Conservation (phyloP, 2,329 filamentous ascomycete genomes). For the Lasiodiplodia gonubiensis region DNA sequence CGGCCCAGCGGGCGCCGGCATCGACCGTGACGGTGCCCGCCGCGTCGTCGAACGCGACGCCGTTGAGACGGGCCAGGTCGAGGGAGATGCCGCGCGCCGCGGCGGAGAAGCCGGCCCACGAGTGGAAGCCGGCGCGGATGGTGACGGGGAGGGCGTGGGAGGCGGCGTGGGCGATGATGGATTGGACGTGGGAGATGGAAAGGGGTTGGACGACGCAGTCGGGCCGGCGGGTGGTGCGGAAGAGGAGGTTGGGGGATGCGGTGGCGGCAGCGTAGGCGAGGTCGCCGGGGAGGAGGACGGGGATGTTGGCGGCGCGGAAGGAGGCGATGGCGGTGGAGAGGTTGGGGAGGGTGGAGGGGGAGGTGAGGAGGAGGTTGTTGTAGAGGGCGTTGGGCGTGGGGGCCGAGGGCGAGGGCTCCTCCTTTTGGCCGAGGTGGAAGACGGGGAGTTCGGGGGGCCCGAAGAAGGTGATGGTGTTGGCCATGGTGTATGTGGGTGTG, state of each 20-base stretch:
- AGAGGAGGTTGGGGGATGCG: not conserved
- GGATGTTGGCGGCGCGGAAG: not conserved
- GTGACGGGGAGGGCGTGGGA: not conserved
- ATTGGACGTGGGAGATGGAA: not conserved
- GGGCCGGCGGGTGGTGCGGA: not conserved
- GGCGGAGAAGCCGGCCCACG: not conserved
- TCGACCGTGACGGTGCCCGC: not conserved
- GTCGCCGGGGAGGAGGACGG: not conserved
- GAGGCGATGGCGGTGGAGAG: not conserved
- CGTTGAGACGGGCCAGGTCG: not conserved
- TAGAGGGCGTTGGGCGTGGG: not conserved
- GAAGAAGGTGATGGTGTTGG: not conserved
- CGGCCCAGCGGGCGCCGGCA: not conserved
- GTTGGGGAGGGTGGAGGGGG: not conserved
- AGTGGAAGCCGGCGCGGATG: not conserved
- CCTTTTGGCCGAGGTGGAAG: not conserved
- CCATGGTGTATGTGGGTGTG: not conserved
- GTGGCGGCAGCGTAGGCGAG: not conserved
- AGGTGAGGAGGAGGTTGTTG: not conserved
- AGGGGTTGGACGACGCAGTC: not conserved
- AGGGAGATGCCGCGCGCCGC: not conserved
- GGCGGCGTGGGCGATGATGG: not conserved
- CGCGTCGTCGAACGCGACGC: not conserved
- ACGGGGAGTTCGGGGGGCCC: no score
- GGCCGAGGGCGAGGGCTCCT: not conserved